Conservation (phyloP, 495 filamentous ascomycete genomes). For the Pyrenopolyporus hunteri region DNA sequence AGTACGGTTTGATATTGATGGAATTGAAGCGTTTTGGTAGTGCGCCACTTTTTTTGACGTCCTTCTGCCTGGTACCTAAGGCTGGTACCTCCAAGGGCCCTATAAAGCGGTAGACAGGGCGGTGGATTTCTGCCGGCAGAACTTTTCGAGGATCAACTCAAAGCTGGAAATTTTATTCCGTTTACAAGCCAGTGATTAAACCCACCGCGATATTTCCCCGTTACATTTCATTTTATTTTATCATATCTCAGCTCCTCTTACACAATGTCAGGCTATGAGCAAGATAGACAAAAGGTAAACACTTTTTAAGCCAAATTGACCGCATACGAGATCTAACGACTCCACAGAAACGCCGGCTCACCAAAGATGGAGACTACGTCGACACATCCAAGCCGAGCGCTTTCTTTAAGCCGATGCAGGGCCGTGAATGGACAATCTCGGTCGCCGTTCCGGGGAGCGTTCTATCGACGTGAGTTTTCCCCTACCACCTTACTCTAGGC, state of each 20-base stretch:
- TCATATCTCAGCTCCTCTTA: neutral
- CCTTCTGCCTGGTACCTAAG: too few relatives aligned
- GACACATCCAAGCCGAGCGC: conserved; percentile 43
- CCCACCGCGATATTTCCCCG: too few relatives aligned
- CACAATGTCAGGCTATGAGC: conserved; percentile 41
- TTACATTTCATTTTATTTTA: too few relatives aligned
- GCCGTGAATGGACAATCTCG: conserved; percentile 55
- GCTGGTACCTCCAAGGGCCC: too few relatives aligned
- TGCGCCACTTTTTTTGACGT: too few relatives aligned
- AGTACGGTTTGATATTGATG: too few relatives aligned
- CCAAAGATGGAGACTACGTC: conserved; percentile 44
- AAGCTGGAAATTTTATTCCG: too few relatives aligned
- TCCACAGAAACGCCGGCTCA: conserved; percentile 50
- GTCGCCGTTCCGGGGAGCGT: conserved; percentile 56
- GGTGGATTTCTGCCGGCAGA: conserved; percentile 44
- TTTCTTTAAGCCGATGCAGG: conserved; percentile 45
- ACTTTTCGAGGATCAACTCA: conserved; percentile 10
- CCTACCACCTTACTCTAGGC: neutral
- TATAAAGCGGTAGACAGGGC: neutral
- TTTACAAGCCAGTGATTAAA: too few relatives aligned
- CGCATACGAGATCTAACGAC: conserved; percentile 2
- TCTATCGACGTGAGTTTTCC: conserved; percentile 51
- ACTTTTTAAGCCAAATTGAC: neutral
- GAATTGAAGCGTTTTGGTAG: too few relatives aligned
- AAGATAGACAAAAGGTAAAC: conserved; percentile 42